Evolutionary conservation across 2,329 filamentous ascomycete species (phyloP).

Genomic region (Allantophomopsis lycopodina): DNA sequence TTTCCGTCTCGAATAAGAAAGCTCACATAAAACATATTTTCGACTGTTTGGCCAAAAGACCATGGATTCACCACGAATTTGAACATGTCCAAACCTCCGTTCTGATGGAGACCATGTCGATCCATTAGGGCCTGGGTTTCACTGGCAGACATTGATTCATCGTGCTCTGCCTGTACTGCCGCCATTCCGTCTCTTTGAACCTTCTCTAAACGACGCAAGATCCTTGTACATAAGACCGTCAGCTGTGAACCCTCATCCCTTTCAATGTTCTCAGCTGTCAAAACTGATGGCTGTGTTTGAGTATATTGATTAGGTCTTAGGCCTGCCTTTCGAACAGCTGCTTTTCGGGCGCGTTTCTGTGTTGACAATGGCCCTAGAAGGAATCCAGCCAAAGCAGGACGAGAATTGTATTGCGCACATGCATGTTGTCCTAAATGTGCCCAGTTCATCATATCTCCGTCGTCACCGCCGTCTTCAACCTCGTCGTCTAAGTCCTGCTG

Average conservation of each 20-base stretch:
- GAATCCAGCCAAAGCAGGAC: conserved; percentile 71
- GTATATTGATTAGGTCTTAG: conserved; percentile 54
- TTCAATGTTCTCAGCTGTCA: conserved; percentile 59
- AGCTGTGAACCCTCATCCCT: conserved; percentile 68
- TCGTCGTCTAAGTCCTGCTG: conserved; percentile 32
- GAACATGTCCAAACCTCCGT: conserved; percentile 65
- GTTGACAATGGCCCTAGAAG: conserved; percentile 80
- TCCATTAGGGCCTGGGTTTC: conserved; percentile 42
- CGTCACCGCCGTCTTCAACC: conserved; percentile 52
- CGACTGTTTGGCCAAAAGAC: conserved; percentile 88
- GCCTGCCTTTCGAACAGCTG: conserved; percentile 51
- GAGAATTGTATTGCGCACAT: conserved; percentile 56
- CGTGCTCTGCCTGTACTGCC: conserved; percentile 26
- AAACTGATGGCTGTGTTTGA: conserved; percentile 65
- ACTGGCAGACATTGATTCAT: conserved; percentile 31
- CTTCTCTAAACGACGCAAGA: conserved; percentile 45
- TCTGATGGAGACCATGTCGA: conserved; percentile 48
- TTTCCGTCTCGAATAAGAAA: conserved; percentile 84
- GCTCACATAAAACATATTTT: conserved; percentile 94
- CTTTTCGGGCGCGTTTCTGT: conserved; percentile 66
- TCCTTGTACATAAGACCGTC: conserved; percentile 64
- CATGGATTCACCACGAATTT: conserved; percentile 80
- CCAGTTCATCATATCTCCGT: conserved; percentile 77
- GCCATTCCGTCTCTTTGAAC: conserved; percentile 32
- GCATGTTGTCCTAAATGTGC: conserved; percentile 66